Evolutionary conservation across 768 basidiomycete species (phyloP), one percentile per base, ranked within the genome.

Genomic region (Kockovaella imperatae): DNA sequence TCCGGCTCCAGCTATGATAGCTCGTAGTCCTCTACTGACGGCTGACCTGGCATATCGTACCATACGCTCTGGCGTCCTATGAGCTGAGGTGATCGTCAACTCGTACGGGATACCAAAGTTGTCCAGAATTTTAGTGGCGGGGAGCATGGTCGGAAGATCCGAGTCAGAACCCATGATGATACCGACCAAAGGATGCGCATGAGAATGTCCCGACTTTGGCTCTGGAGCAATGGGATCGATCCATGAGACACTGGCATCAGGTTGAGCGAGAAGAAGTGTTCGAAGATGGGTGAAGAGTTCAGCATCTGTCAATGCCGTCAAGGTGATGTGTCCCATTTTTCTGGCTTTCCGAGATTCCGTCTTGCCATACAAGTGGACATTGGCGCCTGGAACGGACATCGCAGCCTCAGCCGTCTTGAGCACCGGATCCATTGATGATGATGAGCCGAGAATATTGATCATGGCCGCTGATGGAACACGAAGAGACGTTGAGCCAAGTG

Each of bases 131-230:
- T 77, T 80, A 0, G 93, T 85, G 14, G 86, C 87, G 4, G 89
- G 84, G 14, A 86, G 77, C 84, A 99, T 90, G 17, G 83, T 81
- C 0, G 88, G 86, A n/a, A 99, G 75, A 69, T 99, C 95, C 13
- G 93, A 96, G 72, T 97, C 93, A 8, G 89, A 93, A 15, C 95
- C 95, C 95, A 97, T 99, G 68, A 99, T 90, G 50, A 99, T 78
- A 0, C 86, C 84, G 0, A 96, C 86, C 10, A 96, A 77, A 5
- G 93, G 90, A 42, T 80, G 75, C 0, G 72, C 67, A 62, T 83
- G 78, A 5, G 87, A 79, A 64, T 78, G 75, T 10, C 50, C 58
- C 0, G 35, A 35, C 1, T 76, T 74, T 2, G 60, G 46, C 1
- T 77, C 75, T 0, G 75, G 60, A 0, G 67, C 57, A 28, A 59